These are phyloP conservation scores for Arthroderma sp. DNA, from an alignment of 2,329 filamentous ascomycete genomes.

Conservation along the genomic window DNA sequence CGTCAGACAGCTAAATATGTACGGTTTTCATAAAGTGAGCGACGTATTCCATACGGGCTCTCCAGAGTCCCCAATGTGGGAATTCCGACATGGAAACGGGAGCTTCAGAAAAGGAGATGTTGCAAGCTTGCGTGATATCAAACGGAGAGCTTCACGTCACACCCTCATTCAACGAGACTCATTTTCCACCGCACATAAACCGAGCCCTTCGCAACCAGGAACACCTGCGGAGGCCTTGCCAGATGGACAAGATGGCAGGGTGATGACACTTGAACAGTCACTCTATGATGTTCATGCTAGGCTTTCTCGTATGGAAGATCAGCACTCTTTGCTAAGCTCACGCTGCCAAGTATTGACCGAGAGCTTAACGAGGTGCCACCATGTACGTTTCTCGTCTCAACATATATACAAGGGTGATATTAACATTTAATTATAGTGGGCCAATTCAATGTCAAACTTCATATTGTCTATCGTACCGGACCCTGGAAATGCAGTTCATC, in stretches of 20 bases:
- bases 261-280: conserved; percentile 65
- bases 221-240: conserved; percentile 73
- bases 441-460: conserved; percentile 67
- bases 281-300: conserved; percentile 67
- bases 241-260: conserved; percentile 63
- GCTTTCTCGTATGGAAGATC: conserved; percentile 72
- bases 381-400: conserved; percentile 32
- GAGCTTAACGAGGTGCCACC: conserved; percentile 58
- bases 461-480: conserved; percentile 61
- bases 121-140: conserved; percentile 84
- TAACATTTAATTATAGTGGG: conserved; percentile 45
- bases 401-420: background rate
- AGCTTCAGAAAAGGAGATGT: conserved; percentile 94
- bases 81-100: conserved; percentile 95
- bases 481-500: conserved; percentile 62
- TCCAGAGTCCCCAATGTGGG: conserved; percentile 89
- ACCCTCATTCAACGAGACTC: conserved; percentile 84
- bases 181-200: conserved; percentile 60
- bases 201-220: conserved; percentile 61
- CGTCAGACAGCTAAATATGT: conserved; percentile 97
- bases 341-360: conserved; percentile 76
- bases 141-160: conserved; percentile 83
- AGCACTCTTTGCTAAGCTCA: conserved; percentile 60
- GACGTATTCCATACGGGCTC: conserved; percentile 95
- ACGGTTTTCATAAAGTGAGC: conserved; percentile 98